Conservation (phyloP, 257 asterid genomes). For the Anisodus tanguticus region DNA sequence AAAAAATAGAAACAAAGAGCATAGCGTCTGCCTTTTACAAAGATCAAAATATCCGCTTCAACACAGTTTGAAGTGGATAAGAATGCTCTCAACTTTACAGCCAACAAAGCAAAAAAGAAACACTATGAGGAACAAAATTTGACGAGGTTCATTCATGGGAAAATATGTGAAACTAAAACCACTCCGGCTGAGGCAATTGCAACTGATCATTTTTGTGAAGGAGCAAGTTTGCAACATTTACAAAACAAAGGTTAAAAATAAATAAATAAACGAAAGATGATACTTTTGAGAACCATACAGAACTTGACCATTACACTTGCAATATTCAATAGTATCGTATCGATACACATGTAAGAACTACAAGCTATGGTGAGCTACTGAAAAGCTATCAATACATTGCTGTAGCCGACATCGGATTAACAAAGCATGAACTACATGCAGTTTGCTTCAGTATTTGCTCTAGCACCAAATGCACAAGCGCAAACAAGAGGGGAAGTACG, state of each 20-base stretch:
- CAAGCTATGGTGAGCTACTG: conserved; percentile 5
- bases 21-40: too few species aligned
- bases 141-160: conserved; percentile 13
- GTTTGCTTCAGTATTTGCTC: conserved; percentile 6
- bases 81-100: not conserved
- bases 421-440: conserved; percentile 15
- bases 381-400: conserved; percentile 18
- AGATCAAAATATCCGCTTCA: too few species aligned
- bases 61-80: not conserved
- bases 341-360: conserved; percentile 25
- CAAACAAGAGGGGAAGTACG: not conserved
- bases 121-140: not conserved
- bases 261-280: not conserved
- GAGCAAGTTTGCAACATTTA: conserved; percentile 11
- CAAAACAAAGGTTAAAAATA: not conserved
- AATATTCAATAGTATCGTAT: conserved; percentile 14
- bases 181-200: not conserved
- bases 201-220: conserved; percentile 24
- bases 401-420: not conserved
- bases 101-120: not conserved
- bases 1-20: too few species aligned
- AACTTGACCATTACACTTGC: not conserved
- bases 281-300: not conserved
- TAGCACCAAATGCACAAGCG: not conserved
- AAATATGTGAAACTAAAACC: not conserved